Evolutionary conservation across 2,329 filamentous ascomycete genomes (phyloP).

Genomic region (Passalora sequoiae): DNA sequence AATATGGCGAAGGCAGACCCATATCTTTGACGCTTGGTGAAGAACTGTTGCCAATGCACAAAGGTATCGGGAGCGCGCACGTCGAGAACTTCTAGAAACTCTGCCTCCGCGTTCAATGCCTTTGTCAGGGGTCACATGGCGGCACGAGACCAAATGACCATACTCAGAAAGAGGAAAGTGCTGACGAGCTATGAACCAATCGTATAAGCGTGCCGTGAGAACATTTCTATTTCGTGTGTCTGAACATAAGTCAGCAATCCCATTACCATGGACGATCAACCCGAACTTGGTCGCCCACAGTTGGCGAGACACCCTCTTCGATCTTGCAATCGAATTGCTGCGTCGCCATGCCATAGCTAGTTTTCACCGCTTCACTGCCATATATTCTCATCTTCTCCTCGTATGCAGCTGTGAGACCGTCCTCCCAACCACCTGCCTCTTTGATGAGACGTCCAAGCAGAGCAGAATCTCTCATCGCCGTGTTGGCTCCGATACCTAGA

Average conservation of each 20-base stretch:
- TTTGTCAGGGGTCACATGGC: no score
- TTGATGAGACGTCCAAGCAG: slow-evolving; percentile 49
- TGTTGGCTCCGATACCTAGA: slow-evolving; percentile 54
- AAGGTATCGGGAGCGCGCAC: no score
- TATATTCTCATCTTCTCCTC: slow-evolving; percentile 46
- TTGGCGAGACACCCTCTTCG: slow-evolving; percentile 13
- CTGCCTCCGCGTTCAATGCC: no score
- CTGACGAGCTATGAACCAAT: no score
- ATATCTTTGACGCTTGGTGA: not conserved
- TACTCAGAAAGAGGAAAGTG: no score
- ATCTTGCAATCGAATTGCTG: slow-evolving; percentile 35
- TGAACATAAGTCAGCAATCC: not conserved
- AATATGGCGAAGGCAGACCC: not conserved
- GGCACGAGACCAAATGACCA: no score
- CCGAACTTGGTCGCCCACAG: not conserved
- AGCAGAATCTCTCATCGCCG: slow-evolving; percentile 52
- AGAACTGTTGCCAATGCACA: not conserved
- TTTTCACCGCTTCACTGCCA: slow-evolving; percentile 50
- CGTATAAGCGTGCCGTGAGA: no score
- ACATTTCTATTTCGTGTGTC: not conserved
- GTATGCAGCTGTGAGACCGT: slow-evolving; percentile 37
- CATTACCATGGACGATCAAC: not conserved
- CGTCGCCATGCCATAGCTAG: slow-evolving; percentile 50
- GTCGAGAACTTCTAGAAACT: no score
- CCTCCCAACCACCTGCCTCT: slow-evolving; percentile 48